phyloP scores from a whole-genome alignment of 805 yeast genomes.

The Wickerhamiella cacticola region DNA sequence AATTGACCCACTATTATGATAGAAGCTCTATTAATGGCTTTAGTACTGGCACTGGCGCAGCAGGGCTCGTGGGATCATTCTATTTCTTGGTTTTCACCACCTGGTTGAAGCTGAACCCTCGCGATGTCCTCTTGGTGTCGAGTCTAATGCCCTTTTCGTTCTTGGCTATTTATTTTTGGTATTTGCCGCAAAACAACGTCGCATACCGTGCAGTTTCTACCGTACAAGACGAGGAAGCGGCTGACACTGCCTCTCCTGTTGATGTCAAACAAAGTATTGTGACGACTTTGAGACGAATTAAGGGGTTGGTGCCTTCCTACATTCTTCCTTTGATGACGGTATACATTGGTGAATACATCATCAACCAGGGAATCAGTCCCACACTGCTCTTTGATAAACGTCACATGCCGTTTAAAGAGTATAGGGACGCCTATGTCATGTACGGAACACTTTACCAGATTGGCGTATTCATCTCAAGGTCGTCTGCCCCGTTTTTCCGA shows the following conservation, averaged over 20 bases:
- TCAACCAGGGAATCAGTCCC: constrained; percentile 87
- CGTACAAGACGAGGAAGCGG: background rate
- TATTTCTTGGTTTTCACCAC: constrained; percentile 62
- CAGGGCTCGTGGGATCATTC: constrained; percentile 74
- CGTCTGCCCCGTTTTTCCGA: constrained; percentile 59
- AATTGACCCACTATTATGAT: constrained; percentile 66
- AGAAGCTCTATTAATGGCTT: constrained; percentile 64
- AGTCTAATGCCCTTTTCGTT: constrained; percentile 32
- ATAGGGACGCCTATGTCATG: constrained; percentile 79
- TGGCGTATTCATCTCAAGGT: constrained; percentile 85
- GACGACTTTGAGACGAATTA: constrained; percentile 22
- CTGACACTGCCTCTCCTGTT: background rate
- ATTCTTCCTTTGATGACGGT: constrained; percentile 80
- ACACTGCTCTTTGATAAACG: constrained; percentile 69
- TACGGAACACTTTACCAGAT: constrained; percentile 83
- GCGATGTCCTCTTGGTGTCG: constrained; percentile 45
- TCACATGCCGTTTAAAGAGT: constrained; percentile 53
- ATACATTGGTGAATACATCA: constrained; percentile 73
- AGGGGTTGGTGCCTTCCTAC: constrained; percentile 33
- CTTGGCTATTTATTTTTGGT: constrained; percentile 21
- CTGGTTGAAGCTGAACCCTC: constrained; percentile 44
- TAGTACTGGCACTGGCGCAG: constrained; percentile 93
- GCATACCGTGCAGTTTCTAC: background rate
- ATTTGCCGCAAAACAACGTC: background rate
- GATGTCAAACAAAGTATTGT: background rate